Conservation (phyloP, 805 yeast genomes). For the Ogataea henricii region DNA sequence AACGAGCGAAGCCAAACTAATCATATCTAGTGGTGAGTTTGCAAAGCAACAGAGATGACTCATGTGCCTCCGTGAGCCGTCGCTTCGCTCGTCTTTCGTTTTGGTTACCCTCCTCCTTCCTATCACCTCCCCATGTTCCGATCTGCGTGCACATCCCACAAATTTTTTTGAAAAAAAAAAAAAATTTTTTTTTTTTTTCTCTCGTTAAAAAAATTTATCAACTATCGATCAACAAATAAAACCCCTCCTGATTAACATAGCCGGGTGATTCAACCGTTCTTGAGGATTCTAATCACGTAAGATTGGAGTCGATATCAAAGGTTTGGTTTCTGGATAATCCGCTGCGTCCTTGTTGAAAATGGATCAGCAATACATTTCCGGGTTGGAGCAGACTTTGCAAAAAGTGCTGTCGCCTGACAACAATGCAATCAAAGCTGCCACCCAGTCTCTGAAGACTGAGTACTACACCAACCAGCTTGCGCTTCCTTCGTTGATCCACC, state of each 20-base stretch:
- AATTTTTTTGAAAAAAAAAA: background rate
- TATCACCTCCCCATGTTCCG: background rate
- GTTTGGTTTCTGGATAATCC: background rate
- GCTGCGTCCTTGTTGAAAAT: constrained; percentile 35
- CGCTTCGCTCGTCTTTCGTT: too few relatives aligned
- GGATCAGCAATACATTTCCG: constrained; percentile 71
- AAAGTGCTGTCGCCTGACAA: constrained; percentile 83
- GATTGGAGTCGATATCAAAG: constrained; percentile 1
- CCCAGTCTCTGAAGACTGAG: constrained; percentile 69
- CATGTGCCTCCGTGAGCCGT: too few relatives aligned
- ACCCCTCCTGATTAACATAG: background rate
- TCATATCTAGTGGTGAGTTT: too few relatives aligned
- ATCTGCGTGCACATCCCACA: constrained; percentile 7
- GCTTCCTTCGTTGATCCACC: constrained; percentile 80
- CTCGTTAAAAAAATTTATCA: background rate
- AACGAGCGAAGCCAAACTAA: too few relatives aligned
- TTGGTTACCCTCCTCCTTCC: too few relatives aligned
- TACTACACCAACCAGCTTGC: constrained; percentile 71
- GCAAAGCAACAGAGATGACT: too few relatives aligned
- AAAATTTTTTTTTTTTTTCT: constrained; percentile 4
- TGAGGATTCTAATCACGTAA: background rate
- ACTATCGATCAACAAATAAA: background rate
- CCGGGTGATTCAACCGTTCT: constrained; percentile 1
- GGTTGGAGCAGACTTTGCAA: constrained; percentile 76
- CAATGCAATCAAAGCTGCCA: constrained; percentile 78